These are phyloP conservation scores for Alternaria sp. DNA, from an alignment of 2,329 filamentous ascomycete species.

Conservation along the genomic window DNA sequence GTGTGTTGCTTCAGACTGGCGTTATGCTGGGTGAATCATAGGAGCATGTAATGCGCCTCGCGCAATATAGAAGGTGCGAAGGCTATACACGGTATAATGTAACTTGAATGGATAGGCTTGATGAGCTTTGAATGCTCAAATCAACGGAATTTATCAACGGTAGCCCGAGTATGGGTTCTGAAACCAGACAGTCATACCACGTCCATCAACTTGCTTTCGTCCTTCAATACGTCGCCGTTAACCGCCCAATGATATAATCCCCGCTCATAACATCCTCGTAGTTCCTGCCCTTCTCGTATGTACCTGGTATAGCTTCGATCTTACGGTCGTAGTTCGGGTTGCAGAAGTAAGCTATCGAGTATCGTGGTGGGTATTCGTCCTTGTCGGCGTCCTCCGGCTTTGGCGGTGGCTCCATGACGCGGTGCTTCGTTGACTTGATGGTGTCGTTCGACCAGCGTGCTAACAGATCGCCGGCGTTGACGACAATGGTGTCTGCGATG, in stretches of 20 bases:
- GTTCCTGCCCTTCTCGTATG: conserved; percentile 76
- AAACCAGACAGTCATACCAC: not conserved
- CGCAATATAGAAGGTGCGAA: not conserved
- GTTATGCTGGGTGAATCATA: not conserved
- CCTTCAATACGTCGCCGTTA: conserved; percentile 69
- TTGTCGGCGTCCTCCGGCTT: conserved; percentile 54
- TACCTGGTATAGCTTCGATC: conserved; percentile 84
- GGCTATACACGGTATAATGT: not conserved
- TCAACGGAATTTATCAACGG: not conserved
- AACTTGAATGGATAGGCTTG: not conserved
- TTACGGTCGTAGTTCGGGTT: conserved; percentile 78
- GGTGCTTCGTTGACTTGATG: conserved; percentile 88
- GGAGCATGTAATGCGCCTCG: not conserved
- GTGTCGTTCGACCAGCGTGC: conserved; percentile 89
- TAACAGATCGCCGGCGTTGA: conserved; percentile 88
- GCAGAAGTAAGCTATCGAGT: conserved; percentile 93
- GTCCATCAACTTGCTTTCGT: not conserved
- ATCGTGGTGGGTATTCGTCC: conserved; percentile 71
- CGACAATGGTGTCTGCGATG: conserved; percentile 79
- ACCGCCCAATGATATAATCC: conserved; percentile 78
- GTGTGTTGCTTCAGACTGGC: conserved; percentile 9
- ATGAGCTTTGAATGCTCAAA: not conserved
- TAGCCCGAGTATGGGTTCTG: not conserved
- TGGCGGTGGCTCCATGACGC: conserved; percentile 82
- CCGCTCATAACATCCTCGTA: conserved; percentile 79